Evolutionary conservation across 2,329 filamentous ascomycete genomes (phyloP), one percentile per base, ranked within the genome.

Genomic region (Aspergillus transmontanensis): DNA sequence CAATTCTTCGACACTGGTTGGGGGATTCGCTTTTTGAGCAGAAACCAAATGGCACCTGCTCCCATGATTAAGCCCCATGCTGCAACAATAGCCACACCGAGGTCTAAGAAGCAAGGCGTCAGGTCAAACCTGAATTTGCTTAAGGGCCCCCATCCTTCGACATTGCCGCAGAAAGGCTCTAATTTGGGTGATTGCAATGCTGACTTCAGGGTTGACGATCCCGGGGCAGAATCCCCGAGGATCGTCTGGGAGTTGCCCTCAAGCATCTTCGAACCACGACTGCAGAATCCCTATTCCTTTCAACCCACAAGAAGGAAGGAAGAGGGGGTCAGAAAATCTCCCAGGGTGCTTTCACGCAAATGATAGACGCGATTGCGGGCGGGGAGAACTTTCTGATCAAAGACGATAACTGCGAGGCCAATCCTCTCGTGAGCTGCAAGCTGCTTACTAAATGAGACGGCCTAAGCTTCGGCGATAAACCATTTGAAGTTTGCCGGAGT

Each of bases 71-170:
- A 83, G 19, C 94, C 94, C 81, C 90, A 96, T 16, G 84, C 84
- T 10, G 92, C 92, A 32, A 97, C 91, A 1, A 85, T 81, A 39
- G 91, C 87, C 63, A 98, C 87, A 87, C 92, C 94, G 26, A 96
- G 87, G 76, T 99, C 96, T 72, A 98, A 89, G 76, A 99, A 99
- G 82, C 95, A 99, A 46, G 95, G 94, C 19, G 95, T 98, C 73
- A 99, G 93, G 81, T 99, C 95, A 79, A 93, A 97, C 77, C 94
- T 86, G 69, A 89, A 84, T 41, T 89, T 89, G 79, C 93, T 97
- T 75, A 99, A 76, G 26, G 95, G 95, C 1, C 96, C 96, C 95
- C 95, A 99, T 73, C 95, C 96, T 80, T 98, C 94, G 60, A 85
- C 83, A 79, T 97, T 95, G 77, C 90, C 88, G 81, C 94, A 98